These are phyloP conservation scores for Onygenales sp. DNA, from an alignment of 2,329 filamentous ascomycete species.

Conservation along the genomic window DNA sequence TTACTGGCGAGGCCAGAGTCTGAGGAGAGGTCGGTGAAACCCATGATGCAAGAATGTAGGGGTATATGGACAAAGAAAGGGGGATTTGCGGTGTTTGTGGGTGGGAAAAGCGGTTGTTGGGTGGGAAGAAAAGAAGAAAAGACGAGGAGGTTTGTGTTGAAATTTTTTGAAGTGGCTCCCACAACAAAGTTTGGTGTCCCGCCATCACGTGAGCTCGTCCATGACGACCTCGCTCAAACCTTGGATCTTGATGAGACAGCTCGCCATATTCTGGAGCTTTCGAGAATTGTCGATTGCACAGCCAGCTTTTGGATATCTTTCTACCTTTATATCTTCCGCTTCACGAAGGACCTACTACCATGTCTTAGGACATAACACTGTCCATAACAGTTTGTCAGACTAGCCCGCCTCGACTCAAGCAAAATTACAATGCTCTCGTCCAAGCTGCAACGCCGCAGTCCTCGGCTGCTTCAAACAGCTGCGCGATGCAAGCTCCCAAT, in stretches of 20 bases:
- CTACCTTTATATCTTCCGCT: background rate
- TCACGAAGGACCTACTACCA: background rate
- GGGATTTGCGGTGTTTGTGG: constrained; percentile 12
- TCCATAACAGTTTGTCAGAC: too few species aligned
- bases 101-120: constrained; percentile 19
- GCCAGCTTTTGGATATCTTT: background rate
- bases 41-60: constrained; percentile 41
- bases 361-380: too few species aligned
- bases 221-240: background rate
- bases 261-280: background rate
- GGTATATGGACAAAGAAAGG: constrained; percentile 11
- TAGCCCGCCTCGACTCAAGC: too few species aligned
- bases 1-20: constrained; percentile 53
- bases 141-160: background rate
- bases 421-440: background rate
- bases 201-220: background rate
- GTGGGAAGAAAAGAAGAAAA: background rate
- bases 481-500: background rate
- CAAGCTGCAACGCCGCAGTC: background rate
- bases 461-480: constrained; percentile 3
- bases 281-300: background rate
- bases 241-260: background rate
- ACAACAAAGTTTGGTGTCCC: background rate
- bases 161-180: background rate
- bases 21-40: constrained; percentile 57